Conservation (phyloP, 2,329 filamentous ascomycete species). For the Ilyonectria robusta region DNA sequence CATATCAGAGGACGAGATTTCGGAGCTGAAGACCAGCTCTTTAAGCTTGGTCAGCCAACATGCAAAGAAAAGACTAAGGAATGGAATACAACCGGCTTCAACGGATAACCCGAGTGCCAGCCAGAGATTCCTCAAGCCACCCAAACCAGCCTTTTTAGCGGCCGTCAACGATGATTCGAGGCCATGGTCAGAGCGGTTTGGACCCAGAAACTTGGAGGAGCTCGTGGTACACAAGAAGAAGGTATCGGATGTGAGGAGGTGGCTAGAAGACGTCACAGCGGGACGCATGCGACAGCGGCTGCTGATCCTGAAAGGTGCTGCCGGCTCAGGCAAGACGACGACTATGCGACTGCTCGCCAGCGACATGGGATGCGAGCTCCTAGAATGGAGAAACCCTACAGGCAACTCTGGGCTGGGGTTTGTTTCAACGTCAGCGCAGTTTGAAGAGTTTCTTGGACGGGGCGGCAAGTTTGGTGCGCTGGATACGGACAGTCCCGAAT, state of each 20-base stretch:
- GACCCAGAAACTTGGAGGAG: slow-evolving; percentile 82
- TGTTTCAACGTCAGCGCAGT: slow-evolving; percentile 82
- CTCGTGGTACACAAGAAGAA: slow-evolving; percentile 96
- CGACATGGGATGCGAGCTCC: slow-evolving; percentile 81
- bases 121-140: slow-evolving; percentile 67
- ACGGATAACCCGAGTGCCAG: slow-evolving; percentile 54
- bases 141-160: slow-evolving; percentile 48
- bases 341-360: slow-evolving; percentile 84
- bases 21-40: slow-evolving; percentile 63
- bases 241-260: slow-evolving; percentile 85
- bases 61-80: slow-evolving; percentile 67
- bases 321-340: slow-evolving; percentile 93
- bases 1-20: slow-evolving; percentile 73
- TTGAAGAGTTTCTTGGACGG: slow-evolving; percentile 91
- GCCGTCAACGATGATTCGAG: slow-evolving; percentile 69
- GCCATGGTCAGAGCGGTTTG: slow-evolving; percentile 92
- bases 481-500: slow-evolving; percentile 57
- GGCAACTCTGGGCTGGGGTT: slow-evolving; percentile 72
- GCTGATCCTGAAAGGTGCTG: slow-evolving; percentile 89
- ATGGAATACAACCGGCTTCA: slow-evolving; percentile 46
- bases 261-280: slow-evolving; percentile 82
- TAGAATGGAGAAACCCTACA: slow-evolving; percentile 92
- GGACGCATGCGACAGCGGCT: slow-evolving; percentile 79
- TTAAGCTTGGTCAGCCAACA: slow-evolving; percentile 70
- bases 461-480: slow-evolving; percentile 86